Evolutionary conservation across 2,329 filamentous ascomycete species (phyloP).

Genomic region (Colletotrichum tanaceti): DNA sequence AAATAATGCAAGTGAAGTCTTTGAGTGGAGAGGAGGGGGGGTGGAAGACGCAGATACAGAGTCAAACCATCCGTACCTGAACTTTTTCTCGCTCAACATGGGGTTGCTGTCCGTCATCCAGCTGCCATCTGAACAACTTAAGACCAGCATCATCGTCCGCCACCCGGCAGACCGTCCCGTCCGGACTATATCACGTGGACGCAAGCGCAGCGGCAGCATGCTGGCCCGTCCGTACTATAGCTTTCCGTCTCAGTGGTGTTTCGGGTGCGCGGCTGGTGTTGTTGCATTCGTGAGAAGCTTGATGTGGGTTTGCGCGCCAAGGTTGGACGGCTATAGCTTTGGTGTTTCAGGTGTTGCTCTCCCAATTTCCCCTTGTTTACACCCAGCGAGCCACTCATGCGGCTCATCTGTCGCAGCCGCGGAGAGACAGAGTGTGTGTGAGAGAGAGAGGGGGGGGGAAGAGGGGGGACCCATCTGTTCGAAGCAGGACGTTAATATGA

Average conservation of each 20-base stretch:
- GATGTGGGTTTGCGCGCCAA: constrained; percentile 24
- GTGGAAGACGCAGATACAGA: background rate
- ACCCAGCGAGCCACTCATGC: too few species aligned
- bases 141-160: constrained; percentile 16
- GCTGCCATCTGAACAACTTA: constrained; percentile 33
- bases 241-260: constrained; percentile 37
- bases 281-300: constrained; percentile 33
- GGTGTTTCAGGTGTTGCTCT: constrained; percentile 27
- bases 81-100: constrained; percentile 13
- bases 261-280: constrained; percentile 28
- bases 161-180: constrained; percentile 11
- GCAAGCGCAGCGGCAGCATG: background rate
- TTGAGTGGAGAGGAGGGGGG: background rate
- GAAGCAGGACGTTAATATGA: background rate
- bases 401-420: background rate
- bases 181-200: constrained; percentile 32
- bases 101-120: constrained; percentile 21
- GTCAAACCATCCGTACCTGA: constrained; percentile 6
- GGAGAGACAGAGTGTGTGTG: too few species aligned
- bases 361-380: constrained; percentile 1
- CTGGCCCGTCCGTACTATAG: constrained; percentile 16
- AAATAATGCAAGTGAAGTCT: constrained; percentile 6
- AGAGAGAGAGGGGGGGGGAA: too few species aligned
- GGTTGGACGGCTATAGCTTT: constrained; percentile 4
- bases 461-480: background rate